These are phyloP conservation scores for Lepiota venenata DNA, from an alignment of 768 basidiomycete genomes.

Conservation along the genomic window DNA sequence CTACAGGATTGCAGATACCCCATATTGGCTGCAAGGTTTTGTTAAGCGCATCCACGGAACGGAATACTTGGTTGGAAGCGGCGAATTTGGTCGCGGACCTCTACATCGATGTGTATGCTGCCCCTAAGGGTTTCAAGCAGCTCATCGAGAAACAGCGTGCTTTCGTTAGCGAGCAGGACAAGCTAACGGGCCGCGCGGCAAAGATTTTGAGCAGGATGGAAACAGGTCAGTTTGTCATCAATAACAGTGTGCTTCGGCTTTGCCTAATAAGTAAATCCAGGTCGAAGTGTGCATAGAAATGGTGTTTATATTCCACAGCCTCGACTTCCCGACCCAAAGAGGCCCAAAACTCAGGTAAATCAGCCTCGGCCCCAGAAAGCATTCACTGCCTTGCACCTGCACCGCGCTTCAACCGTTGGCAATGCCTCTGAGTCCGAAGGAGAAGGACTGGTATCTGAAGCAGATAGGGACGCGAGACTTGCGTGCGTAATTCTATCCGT, in stretches of 20 bases:
- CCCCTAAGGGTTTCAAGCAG: slow-evolving; percentile 53
- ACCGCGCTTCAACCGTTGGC: slow-evolving; percentile 19
- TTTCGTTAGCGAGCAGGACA: slow-evolving; percentile 73
- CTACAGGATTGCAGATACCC: slow-evolving; percentile 59
- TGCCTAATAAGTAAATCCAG: slow-evolving; percentile 14
- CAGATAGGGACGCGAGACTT: slow-evolving; percentile 67
- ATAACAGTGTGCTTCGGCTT: not conserved
- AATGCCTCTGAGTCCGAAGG: slow-evolving; percentile 63
- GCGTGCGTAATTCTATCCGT: slow-evolving; percentile 42
- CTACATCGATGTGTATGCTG: slow-evolving; percentile 66
- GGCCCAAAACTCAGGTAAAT: not conserved
- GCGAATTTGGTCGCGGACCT: slow-evolving; percentile 49
- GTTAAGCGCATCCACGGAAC: slow-evolving; percentile 33
- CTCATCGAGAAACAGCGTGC: slow-evolving; percentile 50
- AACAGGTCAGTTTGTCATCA: slow-evolving; percentile 8
- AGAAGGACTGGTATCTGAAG: slow-evolving; percentile 60
- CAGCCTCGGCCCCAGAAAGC: slow-evolving; percentile 33
- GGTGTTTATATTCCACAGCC: slow-evolving; percentile 48
- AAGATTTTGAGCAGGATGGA: slow-evolving; percentile 41
- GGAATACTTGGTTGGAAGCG: slow-evolving; percentile 66
- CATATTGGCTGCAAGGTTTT: slow-evolving; percentile 47
- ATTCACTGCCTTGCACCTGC: slow-evolving; percentile 1
- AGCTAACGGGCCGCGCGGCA: slow-evolving; percentile 57
- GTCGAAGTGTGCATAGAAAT: slow-evolving; percentile 32
- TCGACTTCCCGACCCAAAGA: slow-evolving; percentile 15